Conservation (phyloP, 441 rosid genomes). For the Capsella rubella region DNA sequence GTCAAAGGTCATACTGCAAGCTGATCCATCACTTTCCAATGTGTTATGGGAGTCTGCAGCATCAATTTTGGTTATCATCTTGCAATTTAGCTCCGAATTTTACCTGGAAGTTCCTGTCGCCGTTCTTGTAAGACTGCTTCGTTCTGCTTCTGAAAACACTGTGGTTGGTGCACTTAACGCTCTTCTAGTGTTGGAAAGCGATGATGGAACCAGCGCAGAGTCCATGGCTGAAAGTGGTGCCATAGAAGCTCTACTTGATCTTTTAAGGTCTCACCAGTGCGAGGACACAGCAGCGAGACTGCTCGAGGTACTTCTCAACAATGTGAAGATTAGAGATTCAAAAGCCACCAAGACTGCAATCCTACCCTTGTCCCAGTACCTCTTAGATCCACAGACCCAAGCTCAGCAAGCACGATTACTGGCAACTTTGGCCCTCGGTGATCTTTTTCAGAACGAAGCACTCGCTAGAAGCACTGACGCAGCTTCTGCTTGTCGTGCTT, state of each 20-base stretch:
- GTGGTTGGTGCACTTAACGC: constrained; percentile 94
- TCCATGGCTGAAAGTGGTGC: constrained; percentile 99
- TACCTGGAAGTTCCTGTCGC: constrained; percentile 98
- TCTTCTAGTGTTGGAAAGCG: constrained; percentile 97
- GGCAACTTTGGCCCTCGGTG: constrained; percentile 98
- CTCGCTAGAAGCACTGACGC: constrained; percentile 99
- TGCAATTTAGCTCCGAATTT: constrained; percentile 97
- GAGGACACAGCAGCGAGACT: constrained; percentile 99
- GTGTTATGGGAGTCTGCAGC: constrained; percentile 99
- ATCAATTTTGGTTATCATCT: constrained; percentile 82
- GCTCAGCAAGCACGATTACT: constrained; percentile 95
- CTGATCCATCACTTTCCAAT: constrained; percentile 94
- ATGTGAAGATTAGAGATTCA: constrained; percentile 96
- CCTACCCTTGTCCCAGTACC: constrained; percentile 94
- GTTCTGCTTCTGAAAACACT: constrained; percentile 84
- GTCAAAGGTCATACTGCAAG: constrained; percentile 93
- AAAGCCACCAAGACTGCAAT: constrained; percentile 95
- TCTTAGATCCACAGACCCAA: constrained; percentile 99
- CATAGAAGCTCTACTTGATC: constrained; percentile 97
- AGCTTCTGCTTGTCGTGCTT: constrained; percentile 97
- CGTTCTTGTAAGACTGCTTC: constrained; percentile 93
- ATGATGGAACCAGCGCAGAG: constrained; percentile 97
- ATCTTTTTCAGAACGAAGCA: constrained; percentile 96
- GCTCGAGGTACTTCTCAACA: constrained; percentile 93
- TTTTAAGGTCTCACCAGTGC: constrained; percentile 93